Base-by-base conservation (phyloP, 495 filamentous ascomycete genomes). In the Penicillium robsamsonii region DNA sequence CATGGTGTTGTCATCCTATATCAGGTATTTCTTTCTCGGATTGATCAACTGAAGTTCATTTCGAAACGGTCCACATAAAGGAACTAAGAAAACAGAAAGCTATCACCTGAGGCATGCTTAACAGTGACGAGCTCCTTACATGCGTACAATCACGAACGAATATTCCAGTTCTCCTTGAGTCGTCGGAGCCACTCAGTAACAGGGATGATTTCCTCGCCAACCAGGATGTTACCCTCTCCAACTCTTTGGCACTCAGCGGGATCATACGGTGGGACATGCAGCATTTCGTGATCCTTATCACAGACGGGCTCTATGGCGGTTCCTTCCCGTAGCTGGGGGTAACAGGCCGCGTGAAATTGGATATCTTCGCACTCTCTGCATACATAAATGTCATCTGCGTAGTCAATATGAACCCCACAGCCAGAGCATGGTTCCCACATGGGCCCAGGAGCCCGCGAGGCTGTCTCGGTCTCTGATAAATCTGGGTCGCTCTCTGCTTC, bases 281-380 rank as follows among this genome's bases (percentile, higher is more conserved):
- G 42, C 53, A 75, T 75, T 12, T 65, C 56, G 59, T 79, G 76
- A 2, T 63, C 47, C 52, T 69, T 70, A 46, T 57, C 63, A 45
- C 76, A 79, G 6, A 64, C 54, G n/a, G 64, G 63, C 37, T 53
- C 44, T 13, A 56, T 50, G 6, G 74, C 27, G 11, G 68, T 62
- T 12, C 62, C 75, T 4, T 56, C 53, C 10, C 57, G 59, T 1
- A 75, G 57, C 22, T 59, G 57, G 24, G 52, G 53, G 33, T 70
- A 62, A 54, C 75, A 77, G n/a, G 37, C 50, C 15, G 46, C 35
- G 40, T 72, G 60, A 42, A 72, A 65, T 4, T 66, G 51, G 10
- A 71, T 33, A 37, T 70, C 61, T 5, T 71, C 60, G 57, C 74
- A 78, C 31, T 68, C 64, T 49, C 70, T 64, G 67, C 75, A 78